Base-by-base conservation (phyloP, 1,284 basidiomycete genomes). In the Trametes polyzona region DNA sequence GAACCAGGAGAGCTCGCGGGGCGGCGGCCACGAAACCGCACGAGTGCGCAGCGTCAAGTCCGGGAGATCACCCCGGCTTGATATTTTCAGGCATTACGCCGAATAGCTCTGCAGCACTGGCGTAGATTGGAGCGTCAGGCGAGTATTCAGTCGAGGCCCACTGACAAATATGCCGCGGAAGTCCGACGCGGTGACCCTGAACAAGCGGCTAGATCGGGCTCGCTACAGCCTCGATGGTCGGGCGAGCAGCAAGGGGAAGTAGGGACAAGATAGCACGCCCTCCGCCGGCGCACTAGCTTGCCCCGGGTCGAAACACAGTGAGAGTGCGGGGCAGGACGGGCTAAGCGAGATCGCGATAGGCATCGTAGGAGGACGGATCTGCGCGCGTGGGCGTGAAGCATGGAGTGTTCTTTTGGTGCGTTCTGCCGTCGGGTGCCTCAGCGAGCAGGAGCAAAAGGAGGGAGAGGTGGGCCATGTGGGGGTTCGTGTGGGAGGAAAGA, bases 341-440 rank as follows among this genome's bases (percentile, higher is more conserved):
- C 17, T 37, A 50, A 19, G 46, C 33, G 53, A 39, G 60, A 62
- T 62, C 60, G 60, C 60, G 60, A 62, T 62, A 56, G 47, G 41
- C 33, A 51, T 58, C 43, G 26, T 58, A 57, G 51, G 39, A 46
- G 35, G 5, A 24, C 40, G 47, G 50, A 56, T 51, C 30, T 11
- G 35, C 36, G 42, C 24, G 49, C 26, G 21, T 26, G 50, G 46
- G 44, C 49, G 39, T 52, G 52, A 39, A 47, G 19, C 24, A 37
- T 27, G n/a, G 37, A 39, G n/a, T 19, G 49, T 55, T 37, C 51
- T 17, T 26, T 52, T 47, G 23, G 46, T 42, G 37, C 19, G 24
- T 61, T 61, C 60, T 53, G 44, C 42, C 42, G 51, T 41, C 56
- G 43, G 53, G 42, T 50, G 52, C 43, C 16, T 41, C 48, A n/a